Base-by-base conservation (phyloP, 352 stramenopile genomes). In the Phytopythium sindhum region DNA sequence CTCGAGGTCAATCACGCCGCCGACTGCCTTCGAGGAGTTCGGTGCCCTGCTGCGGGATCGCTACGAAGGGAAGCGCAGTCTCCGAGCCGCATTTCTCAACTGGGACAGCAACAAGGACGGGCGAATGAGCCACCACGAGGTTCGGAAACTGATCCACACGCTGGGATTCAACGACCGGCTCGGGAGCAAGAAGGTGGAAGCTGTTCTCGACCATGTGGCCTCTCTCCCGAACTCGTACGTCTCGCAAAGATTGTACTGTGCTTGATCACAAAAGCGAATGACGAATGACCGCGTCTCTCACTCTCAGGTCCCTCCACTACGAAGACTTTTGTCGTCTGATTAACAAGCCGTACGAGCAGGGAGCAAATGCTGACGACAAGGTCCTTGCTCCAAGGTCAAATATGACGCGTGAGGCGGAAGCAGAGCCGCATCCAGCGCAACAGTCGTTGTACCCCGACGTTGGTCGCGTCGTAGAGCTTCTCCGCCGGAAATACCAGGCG, bases 81-180 rank as follows among this genome's bases (percentile, higher is more conserved):
- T 86, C 23, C 80, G 77, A 9, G 57, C 69, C 31, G 78, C 77
- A 42, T 89, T 89, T 67, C 72, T 80, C 31, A 84, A 76, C 29
- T 89, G 80, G 77, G 77, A 89, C 44, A 70, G 65, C 15, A 66
- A 87, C 61, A 87, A 81, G 69, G 77, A 89, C 60, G 80, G 77
- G 9, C 66, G 68, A 4, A 55, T 89, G 42, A 72, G 61, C 19
- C 39, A 58, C 1, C 35, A 65, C 2, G 80, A 89, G 21, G 68
- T 89, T 23, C 68, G 59, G 33, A 62, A 79, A 21, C 80, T 89
- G 70, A 74, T 89, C 8, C 54, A 70, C 23, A 62, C 62, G 10
- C 66, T 89, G 3, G 76, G 75, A 1, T 68, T 89, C 23, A 50
- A 59, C 29, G 57, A 76, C 62, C 59, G 60, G 10, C 69, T 86